Base-by-base conservation (phyloP, 2,329 filamentous ascomycete species). In the Colletotrichum lupini region DNA sequence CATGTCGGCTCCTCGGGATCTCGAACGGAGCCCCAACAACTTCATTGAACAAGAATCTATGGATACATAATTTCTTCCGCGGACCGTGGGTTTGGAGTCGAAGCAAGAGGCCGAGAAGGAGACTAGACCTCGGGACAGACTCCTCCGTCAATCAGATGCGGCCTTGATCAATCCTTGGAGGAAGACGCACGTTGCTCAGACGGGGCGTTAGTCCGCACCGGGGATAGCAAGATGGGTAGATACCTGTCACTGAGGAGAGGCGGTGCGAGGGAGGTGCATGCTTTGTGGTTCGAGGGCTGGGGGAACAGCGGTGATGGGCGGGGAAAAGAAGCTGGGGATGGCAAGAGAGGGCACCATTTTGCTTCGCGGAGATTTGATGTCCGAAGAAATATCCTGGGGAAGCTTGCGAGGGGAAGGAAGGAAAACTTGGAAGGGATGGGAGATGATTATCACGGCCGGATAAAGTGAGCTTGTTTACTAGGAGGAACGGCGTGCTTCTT, bases 191-290 rank as follows among this genome's bases (percentile, higher is more conserved):
- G 14, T 64, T 55, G 62, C 62, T 22, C n/a, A 26, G 26, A n/a
- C 24, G 42, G 1, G n/a, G 6, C 30, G 42, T 30, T 30, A 22
- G 61, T 22, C 26, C 12, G 49, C 56, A 42, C 14, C 19, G 55
- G 52, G 28, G 22, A 7, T 16, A 32, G 9, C 32, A 35, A 11
- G 32, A 12, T 12, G 32, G 9, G 9, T 35, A 35, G 32, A 35
- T 35, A 12, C 32, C 9, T 35, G 11, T 35, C 11, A 35, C 3
- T 35, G 32, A 12, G 32, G 32, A 35, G 32, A 35, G 32, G 1
- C 32, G 32, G 62, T 53, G 61, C 61, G 62, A 52, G 62, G 62
- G 52, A 65, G 52, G 19, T 24, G 52, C 32, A 57, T 55, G 52
- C 2, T 22, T 32, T 57, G 12, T 57, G 32, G 32, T 22, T 16